Percentiles rank a stretch among this genome's conserved stretches.
These are phyloP conservation scores for Penicillium vulpinum DNA, from an alignment of 2,329 filamentous ascomycete genomes.

Conservation along the genomic window DNA sequence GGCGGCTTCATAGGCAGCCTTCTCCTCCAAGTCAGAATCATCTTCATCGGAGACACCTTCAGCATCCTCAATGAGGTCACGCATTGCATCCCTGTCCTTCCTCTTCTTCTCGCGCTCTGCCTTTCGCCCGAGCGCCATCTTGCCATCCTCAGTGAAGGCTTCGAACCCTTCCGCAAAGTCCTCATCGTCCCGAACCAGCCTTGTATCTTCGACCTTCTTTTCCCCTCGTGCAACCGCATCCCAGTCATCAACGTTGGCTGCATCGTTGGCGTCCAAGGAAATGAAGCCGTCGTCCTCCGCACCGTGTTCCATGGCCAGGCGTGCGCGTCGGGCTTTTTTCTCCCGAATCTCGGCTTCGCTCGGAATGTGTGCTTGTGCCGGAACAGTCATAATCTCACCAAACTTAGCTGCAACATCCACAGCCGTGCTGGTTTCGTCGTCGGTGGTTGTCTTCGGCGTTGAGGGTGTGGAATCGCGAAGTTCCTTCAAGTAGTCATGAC, in stretches of 20 bases:
- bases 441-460: conserved; percentile 61
- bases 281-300: conserved; percentile 64
- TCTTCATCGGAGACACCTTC: conserved; percentile 65
- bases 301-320: conserved; percentile 68
- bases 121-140: conserved; percentile 73
- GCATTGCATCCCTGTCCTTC: conserved; percentile 74
- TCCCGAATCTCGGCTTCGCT: conserved; percentile 83
- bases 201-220: conserved; percentile 56
- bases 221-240: conserved; percentile 45
- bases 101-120: conserved; percentile 71
- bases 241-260: conserved; percentile 47
- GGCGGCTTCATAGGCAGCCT: conserved; percentile 80
- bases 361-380: conserved; percentile 59
- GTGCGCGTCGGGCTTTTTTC: conserved; percentile 85
- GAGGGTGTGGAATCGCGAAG: conserved; percentile 82
- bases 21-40: conserved; percentile 64
- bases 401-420: conserved; percentile 54
- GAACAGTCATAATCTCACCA: conserved; percentile 41
- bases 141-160: conserved; percentile 81
- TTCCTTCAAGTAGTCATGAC: conserved; percentile 80
- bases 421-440: conserved; percentile 53
- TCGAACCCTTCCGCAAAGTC: conserved; percentile 93
- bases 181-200: conserved; percentile 82
- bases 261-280: conserved; percentile 41
- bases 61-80: conserved; percentile 76